Evolutionary conservation across 202 grass and related monocot genomes (phyloP).

Genomic region (Bolboschoenoplectus hybrid): DNA sequence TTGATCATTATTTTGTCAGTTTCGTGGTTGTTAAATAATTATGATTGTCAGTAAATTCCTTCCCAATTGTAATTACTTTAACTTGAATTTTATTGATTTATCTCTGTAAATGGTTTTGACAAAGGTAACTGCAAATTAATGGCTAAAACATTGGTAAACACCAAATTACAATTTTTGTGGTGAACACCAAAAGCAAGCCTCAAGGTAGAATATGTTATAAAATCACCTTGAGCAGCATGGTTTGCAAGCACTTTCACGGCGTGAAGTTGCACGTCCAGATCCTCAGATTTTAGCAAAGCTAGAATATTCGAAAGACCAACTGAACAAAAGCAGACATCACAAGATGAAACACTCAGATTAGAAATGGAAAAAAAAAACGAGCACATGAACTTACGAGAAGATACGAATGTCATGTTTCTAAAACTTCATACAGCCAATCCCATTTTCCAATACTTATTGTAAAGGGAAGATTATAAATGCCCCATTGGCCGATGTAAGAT

Average conservation of each 20-base stretch:
- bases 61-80: constrained; percentile 8
- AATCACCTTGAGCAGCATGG: constrained; percentile 84
- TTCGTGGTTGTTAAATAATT: not conserved
- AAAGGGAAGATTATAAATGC: constrained; percentile 18
- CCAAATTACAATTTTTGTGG: not conserved
- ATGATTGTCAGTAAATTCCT: constrained; percentile 1
- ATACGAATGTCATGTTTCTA: constrained; percentile 34
- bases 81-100: constrained; percentile 3
- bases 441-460: not conserved
- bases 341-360: not conserved
- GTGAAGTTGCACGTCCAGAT: constrained; percentile 80
- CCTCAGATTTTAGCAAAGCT: constrained; percentile 83
- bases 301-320: constrained; percentile 78
- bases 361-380: not conserved
- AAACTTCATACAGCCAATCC: constrained; percentile 4
- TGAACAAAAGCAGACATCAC: constrained; percentile 44
- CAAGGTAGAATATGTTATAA: constrained; percentile 1
- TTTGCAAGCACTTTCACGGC: constrained; percentile 90
- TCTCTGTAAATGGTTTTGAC: not conserved
- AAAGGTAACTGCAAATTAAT: not conserved
- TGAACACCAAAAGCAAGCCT: constrained; percentile 16
- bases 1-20: not conserved
- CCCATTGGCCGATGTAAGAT: not conserved
- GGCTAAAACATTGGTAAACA: constrained; percentile 17
- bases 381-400: constrained; percentile 12